Conservation (phyloP, 306 rosid species). For the Quercus agrifolia region DNA sequence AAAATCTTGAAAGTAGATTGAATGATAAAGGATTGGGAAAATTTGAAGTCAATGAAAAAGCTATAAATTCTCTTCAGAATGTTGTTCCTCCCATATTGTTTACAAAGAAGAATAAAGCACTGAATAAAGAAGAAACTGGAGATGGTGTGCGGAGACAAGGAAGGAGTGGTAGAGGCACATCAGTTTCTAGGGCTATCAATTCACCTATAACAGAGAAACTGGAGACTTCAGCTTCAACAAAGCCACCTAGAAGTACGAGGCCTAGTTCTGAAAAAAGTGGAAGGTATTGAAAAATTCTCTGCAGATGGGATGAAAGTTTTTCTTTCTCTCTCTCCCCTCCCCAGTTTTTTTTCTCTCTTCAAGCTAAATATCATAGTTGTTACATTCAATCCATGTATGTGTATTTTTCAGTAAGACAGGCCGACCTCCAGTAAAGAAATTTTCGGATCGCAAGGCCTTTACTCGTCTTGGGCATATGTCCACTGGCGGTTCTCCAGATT, state of each 20-base stretch:
- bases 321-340: background rate
- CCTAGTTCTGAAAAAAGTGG: constrained; percentile 61
- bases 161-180: constrained; percentile 54
- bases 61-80: constrained; percentile 38
- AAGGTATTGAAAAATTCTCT: constrained; percentile 40
- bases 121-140: constrained; percentile 49
- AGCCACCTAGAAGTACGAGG: constrained; percentile 51
- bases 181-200: constrained; percentile 45
- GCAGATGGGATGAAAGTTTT: background rate
- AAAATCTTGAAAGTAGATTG: constrained; percentile 49
- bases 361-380: background rate
- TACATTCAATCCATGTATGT: constrained; percentile 8
- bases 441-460: constrained; percentile 59
- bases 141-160: constrained; percentile 59
- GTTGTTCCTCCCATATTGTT: constrained; percentile 32
- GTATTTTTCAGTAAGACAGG: constrained; percentile 69
- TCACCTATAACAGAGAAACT: constrained; percentile 54
- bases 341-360: background rate
- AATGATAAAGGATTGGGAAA: constrained; percentile 57
- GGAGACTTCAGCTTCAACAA: constrained; percentile 45
- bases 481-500: constrained; percentile 45
- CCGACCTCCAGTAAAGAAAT: constrained; percentile 71
- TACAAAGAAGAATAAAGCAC: constrained; percentile 43
- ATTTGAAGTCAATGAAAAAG: constrained; percentile 45
- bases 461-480: constrained; percentile 49